phyloP scores from a whole-genome alignment of 2,329 filamentous ascomycete species.

The Diaporthe amygdali region DNA sequence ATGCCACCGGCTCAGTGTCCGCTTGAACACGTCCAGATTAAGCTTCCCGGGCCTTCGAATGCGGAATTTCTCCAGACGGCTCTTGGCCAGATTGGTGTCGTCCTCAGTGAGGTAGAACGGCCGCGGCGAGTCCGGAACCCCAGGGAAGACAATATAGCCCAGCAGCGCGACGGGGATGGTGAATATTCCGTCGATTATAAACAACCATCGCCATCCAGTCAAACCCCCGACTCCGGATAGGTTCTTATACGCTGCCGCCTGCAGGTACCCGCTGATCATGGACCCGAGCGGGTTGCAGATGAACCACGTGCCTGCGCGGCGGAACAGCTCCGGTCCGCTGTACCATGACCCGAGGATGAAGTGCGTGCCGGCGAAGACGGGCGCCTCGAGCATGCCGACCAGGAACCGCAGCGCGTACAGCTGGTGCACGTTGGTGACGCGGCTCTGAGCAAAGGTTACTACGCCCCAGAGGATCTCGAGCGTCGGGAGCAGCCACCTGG shows the following conservation, averaged over 20 bases:
- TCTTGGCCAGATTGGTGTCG: constrained; percentile 43
- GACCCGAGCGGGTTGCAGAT: constrained; percentile 34
- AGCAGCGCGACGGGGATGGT: constrained; percentile 59
- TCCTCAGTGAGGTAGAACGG: constrained; percentile 41
- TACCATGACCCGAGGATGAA: constrained; percentile 38
- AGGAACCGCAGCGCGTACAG: constrained; percentile 38
- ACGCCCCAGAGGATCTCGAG: constrained; percentile 39
- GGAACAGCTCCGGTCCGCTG: constrained; percentile 35
- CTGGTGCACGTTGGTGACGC: constrained; percentile 35
- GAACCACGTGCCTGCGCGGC: constrained; percentile 36
- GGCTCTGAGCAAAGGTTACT: constrained; percentile 36
- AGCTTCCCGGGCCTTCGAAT: constrained; percentile 46
- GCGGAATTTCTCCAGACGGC: constrained; percentile 35
- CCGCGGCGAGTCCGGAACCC: constrained; percentile 43
- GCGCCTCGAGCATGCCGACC: constrained; percentile 38
- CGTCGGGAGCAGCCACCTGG: constrained; percentile 37
- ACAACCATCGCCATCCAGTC: constrained; percentile 59
- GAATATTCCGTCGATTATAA: constrained; percentile 65
- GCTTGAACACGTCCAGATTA: constrained; percentile 47
- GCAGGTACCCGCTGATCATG: constrained; percentile 45
- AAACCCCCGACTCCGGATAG: constrained; percentile 54
- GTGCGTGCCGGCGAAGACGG: constrained; percentile 38
- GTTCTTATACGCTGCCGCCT: constrained; percentile 59
- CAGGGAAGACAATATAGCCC: constrained; percentile 52
- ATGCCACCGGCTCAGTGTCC: constrained; percentile 53